A percentile compares a stretch with the other conserved stretches of the same genome.
These are phyloP conservation scores for Alternaria viburni DNA, from an alignment of 2,329 filamentous ascomycete genomes.

Conservation along the genomic window DNA sequence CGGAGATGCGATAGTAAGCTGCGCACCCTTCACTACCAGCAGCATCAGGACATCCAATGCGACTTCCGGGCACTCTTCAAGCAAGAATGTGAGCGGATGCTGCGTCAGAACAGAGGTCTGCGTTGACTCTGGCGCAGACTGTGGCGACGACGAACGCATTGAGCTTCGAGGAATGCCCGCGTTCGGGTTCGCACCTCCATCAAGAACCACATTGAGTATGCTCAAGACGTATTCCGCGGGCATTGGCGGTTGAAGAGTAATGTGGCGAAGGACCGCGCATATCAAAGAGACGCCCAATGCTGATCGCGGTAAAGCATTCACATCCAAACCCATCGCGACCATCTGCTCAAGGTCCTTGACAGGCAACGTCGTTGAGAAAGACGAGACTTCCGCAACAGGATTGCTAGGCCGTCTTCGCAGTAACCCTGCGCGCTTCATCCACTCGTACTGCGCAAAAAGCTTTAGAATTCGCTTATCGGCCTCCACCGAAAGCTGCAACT, in stretches of 20 bases:
- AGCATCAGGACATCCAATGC: slow-evolving; percentile 30
- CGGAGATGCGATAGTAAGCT: slow-evolving; percentile 23
- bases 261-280: slow-evolving; percentile 32
- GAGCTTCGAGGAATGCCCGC: slow-evolving; percentile 16
- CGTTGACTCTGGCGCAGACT: slow-evolving; percentile 9
- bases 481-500: slow-evolving; percentile 10
- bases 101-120: slow-evolving; percentile 10
- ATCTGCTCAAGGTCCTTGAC: slow-evolving; percentile 27
- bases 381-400: slow-evolving; percentile 3
- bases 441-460: slow-evolving; percentile 36
- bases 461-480: slow-evolving; percentile 27
- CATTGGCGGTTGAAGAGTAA: slow-evolving; percentile 16
- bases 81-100: slow-evolving; percentile 32
- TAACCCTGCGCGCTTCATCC: slow-evolving; percentile 25
- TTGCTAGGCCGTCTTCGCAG: slow-evolving; percentile 24
- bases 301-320: slow-evolving; percentile 24
- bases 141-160: slow-evolving; percentile 15
- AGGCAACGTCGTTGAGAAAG: slow-evolving; percentile 27
- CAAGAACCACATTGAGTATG: slow-evolving; percentile 23
- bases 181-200: slow-evolving; percentile 28
- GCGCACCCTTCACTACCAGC: slow-evolving; percentile 28
- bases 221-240: slow-evolving; percentile 25
- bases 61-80: slow-evolving; percentile 30
- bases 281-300: slow-evolving; percentile 25
- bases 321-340: slow-evolving; percentile 34